Base-by-base conservation (phyloP, 2,329 filamentous ascomycete genomes). In the Fusarium verticillioides region DNA sequence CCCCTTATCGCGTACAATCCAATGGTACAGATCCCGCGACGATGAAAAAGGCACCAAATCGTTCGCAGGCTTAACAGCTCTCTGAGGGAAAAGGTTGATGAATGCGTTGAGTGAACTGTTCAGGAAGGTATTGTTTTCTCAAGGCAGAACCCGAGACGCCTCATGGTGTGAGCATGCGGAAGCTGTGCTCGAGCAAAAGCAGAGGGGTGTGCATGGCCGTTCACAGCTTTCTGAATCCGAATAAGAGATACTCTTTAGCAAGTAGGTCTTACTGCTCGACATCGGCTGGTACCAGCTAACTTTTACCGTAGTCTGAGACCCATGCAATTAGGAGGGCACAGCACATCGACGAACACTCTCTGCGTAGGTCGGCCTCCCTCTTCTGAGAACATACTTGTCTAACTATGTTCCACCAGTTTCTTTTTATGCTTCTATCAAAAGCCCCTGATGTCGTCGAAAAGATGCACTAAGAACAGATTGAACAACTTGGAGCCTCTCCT, bases 401-500 rank as follows among this genome's bases (percentile, higher is more conserved):
- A 1, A 50, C 47, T 13, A 23, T 19, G 23, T 4, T 34, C 0
- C 11, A 19, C 2, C 13, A 23, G 72, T 72, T 53, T 23, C 16
- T 69, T 0, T 69, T 66, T 4, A 69, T 74, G 70, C 21, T 69
- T 15, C 36, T 74, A 10, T 54, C 67, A 1, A 64, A 66, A 28
- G 15, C 44, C 9, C 61, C 70, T 2, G 26, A 53, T 1, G 21
- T 72, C 0, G 58, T 62, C 2, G 28, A 53, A 28, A 69, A 69
- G 28, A 47, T 74, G 46, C 36, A 23, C 15, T 40, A 62, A 52
- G 72, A 74, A 13, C 71, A 72, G 15, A 34, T 12, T 37, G 32
- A 63, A 4, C 46, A 52, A 18, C 28, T 74, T 9, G 53, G 60
- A 10, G 19, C 10, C 9, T 16, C 54, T 36, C 58, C 54, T 9